A percentile compares a stretch with the other conserved stretches of the same genome.
Evolutionary conservation across 2,329 filamentous ascomycete species (phyloP).

Genomic region (Malbranchea zuffiana): DNA sequence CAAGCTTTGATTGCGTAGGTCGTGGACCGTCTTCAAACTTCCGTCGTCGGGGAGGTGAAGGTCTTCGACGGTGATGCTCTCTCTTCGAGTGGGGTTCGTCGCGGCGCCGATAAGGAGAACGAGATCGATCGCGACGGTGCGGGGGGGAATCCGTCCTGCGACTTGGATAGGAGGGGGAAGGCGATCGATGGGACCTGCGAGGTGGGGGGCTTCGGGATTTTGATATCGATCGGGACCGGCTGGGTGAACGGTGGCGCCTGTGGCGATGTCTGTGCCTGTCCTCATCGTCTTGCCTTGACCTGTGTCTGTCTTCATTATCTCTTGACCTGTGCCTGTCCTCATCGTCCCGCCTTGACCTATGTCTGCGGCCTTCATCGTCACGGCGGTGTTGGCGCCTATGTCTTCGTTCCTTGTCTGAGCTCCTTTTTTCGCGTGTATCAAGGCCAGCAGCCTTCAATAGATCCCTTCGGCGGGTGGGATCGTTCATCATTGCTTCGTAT

Average conservation of each 20-base stretch:
- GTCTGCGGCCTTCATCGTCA: constrained; percentile 16
- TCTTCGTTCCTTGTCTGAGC: constrained; percentile 38
- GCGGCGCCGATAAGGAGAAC: constrained; percentile 30
- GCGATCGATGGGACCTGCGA: constrained; percentile 17
- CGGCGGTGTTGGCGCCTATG: constrained; percentile 26
- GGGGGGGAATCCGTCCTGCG: neutral
- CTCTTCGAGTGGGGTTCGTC: constrained; percentile 24
- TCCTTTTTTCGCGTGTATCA: constrained; percentile 25
- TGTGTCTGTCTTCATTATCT: constrained; percentile 15
- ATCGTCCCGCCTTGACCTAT: constrained; percentile 20
- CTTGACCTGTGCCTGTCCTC: constrained; percentile 16
- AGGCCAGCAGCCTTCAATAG: constrained; percentile 47
- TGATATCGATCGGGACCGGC: constrained; percentile 19
- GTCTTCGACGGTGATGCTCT: constrained; percentile 20
- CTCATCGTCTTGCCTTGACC: constrained; percentile 20
- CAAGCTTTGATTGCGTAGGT: constrained; percentile 8
- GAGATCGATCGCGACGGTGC: constrained; percentile 21
- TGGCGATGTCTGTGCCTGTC: constrained; percentile 28
- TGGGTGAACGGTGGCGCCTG: constrained; percentile 37
- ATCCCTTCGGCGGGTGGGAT: constrained; percentile 44
- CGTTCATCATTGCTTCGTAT: constrained; percentile 48
- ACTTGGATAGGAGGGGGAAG: constrained; percentile 13
- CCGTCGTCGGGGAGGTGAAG: constrained; percentile 12
- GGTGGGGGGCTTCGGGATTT: constrained; percentile 17
- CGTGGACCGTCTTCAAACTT: constrained; percentile 9